phyloP scores from a whole-genome alignment of 495 filamentous ascomycete genomes.

The Rostrohypoxylon terebratum region DNA sequence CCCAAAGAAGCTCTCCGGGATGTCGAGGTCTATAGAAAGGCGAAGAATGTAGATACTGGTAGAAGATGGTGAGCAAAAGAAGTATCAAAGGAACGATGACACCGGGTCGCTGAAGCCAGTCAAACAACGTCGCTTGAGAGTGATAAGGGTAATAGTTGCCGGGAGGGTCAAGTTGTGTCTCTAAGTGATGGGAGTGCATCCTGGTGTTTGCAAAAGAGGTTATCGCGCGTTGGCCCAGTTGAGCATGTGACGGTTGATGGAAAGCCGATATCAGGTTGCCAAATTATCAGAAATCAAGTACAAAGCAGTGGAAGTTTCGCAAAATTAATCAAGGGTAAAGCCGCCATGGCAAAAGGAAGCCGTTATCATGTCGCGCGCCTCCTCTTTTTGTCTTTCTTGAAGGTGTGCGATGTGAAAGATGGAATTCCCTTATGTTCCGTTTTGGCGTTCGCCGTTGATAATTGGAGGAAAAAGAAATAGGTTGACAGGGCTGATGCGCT shows the following conservation, averaged over 20 bases:
- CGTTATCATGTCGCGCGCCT: conserved; percentile 9
- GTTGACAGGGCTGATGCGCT: conserved; percentile 36
- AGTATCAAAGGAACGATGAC: conserved; percentile 55
- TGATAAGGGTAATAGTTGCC: conserved; percentile 40
- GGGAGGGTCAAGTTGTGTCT: conserved; percentile 44
- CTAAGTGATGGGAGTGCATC: conserved; percentile 46
- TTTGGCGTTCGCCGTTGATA: not conserved
- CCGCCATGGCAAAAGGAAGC: conserved; percentile 35
- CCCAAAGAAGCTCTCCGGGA: conserved; percentile 68
- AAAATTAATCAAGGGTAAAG: conserved; percentile 15
- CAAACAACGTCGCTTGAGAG: conserved; percentile 35
- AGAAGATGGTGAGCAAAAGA: conserved; percentile 57
- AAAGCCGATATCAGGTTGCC: not conserved
- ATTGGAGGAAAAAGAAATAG: conserved; percentile 20
- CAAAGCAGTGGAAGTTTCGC: conserved; percentile 20
- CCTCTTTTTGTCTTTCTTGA: not conserved
- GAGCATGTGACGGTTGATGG: conserved; percentile 46
- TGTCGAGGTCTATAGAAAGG: conserved; percentile 48
- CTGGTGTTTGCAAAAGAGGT: conserved; percentile 30
- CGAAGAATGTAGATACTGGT: conserved; percentile 53
- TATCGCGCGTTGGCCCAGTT: conserved; percentile 3
- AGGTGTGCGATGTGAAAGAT: conserved; percentile 19
- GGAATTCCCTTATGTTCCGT: conserved; percentile 3
- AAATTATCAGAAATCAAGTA: not conserved
- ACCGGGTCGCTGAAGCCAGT: conserved; percentile 50